Evolutionary conservation across 2,329 filamentous ascomycete genomes (phyloP), one percentile per base, ranked within the genome.

Genomic region (Chaetomium sp.): DNA sequence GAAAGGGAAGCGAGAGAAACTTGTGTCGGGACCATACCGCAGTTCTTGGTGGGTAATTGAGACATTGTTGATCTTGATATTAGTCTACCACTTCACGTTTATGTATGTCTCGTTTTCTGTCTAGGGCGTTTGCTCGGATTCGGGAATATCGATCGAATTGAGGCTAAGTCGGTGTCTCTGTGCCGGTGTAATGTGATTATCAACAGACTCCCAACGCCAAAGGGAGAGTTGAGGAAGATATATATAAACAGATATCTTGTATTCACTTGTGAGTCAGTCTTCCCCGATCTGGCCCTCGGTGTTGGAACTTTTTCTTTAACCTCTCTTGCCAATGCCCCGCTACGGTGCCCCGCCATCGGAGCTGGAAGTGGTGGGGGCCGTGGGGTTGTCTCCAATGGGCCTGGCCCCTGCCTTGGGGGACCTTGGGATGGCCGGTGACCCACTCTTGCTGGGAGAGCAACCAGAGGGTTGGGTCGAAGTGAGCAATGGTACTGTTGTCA

Each of bases 41-140:
- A 81, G 70, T 81, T 83, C 75, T 82, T 83, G 57, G 73, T 71
- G 48, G 79, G 77, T 60, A 79, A 79, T 71, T 75, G 71, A 61
- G 72, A 61, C 64, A 66, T 66, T 46, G 4, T 62, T 52, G 37
- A n/a, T n/a, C n/a, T n/a, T n/a, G n/a, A n/a, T n/a, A n/a, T n/a
- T n/a, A n/a, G n/a, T n/a, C n/a, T n/a, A n/a, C n/a, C n/a, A n/a
- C n/a, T n/a, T n/a, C n/a, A n/a, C n/a, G n/a, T n/a, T n/a, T n/a
- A n/a, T n/a, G n/a, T n/a, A n/a, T n/a, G n/a, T n/a, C n/a, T n/a
- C n/a, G n/a, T n/a, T n/a, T n/a, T n/a, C n/a, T n/a, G n/a, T n/a
- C n/a, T n/a, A n/a, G n/a, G n/a, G n/a, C n/a, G n/a, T n/a, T n/a
- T n/a, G n/a, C n/a, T n/a, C n/a, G n/a, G n/a, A n/a, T n/a, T n/a